Base-by-base conservation (phyloP, 768 basidiomycete species). In the Lactarius akahatsu region DNA sequence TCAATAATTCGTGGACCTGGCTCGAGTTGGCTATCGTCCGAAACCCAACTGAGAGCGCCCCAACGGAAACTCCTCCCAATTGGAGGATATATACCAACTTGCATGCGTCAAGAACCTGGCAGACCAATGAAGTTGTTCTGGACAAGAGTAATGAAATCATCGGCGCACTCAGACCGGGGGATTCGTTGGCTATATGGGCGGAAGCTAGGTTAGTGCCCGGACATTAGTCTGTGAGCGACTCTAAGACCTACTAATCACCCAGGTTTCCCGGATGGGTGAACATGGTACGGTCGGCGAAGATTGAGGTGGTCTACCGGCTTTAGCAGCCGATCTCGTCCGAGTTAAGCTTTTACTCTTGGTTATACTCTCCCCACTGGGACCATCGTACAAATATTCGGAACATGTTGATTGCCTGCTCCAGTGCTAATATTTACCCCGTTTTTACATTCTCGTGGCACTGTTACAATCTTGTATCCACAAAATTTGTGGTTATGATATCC, bases 1-100 rank as follows among this genome's bases (percentile, higher is more conserved):
- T 41, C 43, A 61, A 61, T 34, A 61, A 45, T 30, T 47, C 30
- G 11, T 45, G 60, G 60, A 45, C 60, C 9, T 61, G 60, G 60
- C 30, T 61, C 60, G 40, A 61, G 4, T 43, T 61, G 32, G 36
- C 34, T 15, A 13, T 58, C 36, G n/a, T 40, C 36, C 23, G 23
- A 28, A 13, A 58, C 57, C 15, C 57, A 28, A 11, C 13, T 13
- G 38, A 26, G 38, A 20, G n/a, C 15, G 2, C 15, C 3, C 57
- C 57, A 2, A 11, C 23, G 20, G 38, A 40, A 8, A 26, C 9
- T 23, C 32, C 57, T n/a, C 57, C 57, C 7, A 8, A 40, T 23
- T 58, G 57, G 57, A 40, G 36, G 32, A 38, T 58, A 38, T 58
- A 40, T 23, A 58, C 57, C 23, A 36, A 58, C 34, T 34, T 30